phyloP scores from a whole-genome alignment of 345 rosid genomes.

The Corchorus capsularis region DNA sequence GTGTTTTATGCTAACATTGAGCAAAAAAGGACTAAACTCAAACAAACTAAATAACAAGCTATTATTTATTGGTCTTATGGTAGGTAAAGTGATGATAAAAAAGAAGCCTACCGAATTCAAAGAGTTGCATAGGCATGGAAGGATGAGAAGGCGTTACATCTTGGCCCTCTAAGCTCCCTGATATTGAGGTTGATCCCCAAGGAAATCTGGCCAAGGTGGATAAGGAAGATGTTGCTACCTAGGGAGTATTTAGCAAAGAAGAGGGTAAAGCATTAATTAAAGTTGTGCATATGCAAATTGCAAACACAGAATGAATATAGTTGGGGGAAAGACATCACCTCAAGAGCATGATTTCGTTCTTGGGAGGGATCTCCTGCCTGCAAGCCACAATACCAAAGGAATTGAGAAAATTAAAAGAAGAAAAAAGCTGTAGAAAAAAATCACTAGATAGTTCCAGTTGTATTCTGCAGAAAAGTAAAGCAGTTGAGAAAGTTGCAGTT shows the following conservation, averaged over 20 bases:
- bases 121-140: constrained; percentile 61
- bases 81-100: background rate
- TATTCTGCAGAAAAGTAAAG: too few relatives aligned
- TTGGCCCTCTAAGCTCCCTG: constrained; percentile 25
- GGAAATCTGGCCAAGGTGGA: constrained; percentile 69
- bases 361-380: constrained; percentile 82
- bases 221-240: constrained; percentile 72
- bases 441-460: background rate
- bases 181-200: constrained; percentile 69
- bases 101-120: constrained; percentile 66
- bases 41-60: background rate
- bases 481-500: too few relatives aligned
- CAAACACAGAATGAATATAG: background rate
- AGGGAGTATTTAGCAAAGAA: constrained; percentile 24
- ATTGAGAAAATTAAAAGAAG: background rate
- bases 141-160: constrained; percentile 34
- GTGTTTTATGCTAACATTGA: background rate
- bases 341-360: constrained; percentile 57
- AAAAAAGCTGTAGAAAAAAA: background rate
- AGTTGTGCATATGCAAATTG: background rate
- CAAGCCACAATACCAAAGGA: constrained; percentile 22
- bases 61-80: background rate
- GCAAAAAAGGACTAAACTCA: too few relatives aligned
- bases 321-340: constrained; percentile 43
- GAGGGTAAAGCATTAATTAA: background rate